Evolutionary conservation across 2,329 filamentous ascomycete genomes (phyloP).

Genomic region (Rachicladosporium sp.): DNA sequence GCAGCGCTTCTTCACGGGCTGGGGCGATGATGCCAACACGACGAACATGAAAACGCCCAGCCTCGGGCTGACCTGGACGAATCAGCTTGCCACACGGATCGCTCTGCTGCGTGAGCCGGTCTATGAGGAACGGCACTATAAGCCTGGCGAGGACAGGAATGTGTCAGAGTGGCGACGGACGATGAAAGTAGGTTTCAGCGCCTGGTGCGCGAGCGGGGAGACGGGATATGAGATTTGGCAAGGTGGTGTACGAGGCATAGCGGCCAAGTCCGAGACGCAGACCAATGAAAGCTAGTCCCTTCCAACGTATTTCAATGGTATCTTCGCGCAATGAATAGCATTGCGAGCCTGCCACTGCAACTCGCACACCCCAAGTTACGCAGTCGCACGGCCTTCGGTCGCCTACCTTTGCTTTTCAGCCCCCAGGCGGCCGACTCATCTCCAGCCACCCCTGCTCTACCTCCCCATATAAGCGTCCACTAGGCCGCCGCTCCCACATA

Average conservation of each 20-base stretch:
- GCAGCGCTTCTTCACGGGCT: slow-evolving; percentile 89
- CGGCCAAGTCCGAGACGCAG: too few species aligned
- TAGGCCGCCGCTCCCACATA: slow-evolving; percentile 11
- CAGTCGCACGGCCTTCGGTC: too few species aligned
- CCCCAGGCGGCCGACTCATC: too few species aligned
- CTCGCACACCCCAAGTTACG: too few species aligned
- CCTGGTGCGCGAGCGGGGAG: slow-evolving; percentile 52
- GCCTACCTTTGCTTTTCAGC: too few species aligned
- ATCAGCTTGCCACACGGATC: slow-evolving; percentile 72
- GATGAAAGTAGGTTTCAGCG: slow-evolving; percentile 83
- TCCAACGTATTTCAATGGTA: too few species aligned
- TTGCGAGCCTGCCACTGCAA: too few species aligned
- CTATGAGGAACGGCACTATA: slow-evolving; percentile 30
- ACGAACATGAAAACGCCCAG: slow-evolving; percentile 64
- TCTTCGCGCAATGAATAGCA: too few species aligned
- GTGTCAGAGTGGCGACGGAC: slow-evolving; percentile 56
- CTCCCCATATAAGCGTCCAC: slow-evolving; percentile 12
- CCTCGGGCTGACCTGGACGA: slow-evolving; percentile 80
- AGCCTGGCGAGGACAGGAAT: slow-evolving; percentile 29
- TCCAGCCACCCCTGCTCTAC: slow-evolving; percentile 8
- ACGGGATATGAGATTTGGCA: slow-evolving; percentile 65
- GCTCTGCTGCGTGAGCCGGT: slow-evolving; percentile 61
- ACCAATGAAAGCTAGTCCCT: too few species aligned
- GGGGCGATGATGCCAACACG: slow-evolving; percentile 53
- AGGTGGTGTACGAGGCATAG: slow-evolving; percentile 37